A percentile compares a stretch with the other conserved stretches of the same genome.
These are phyloP conservation scores for Candida stauntonica DNA, from an alignment of 805 yeast species.

Conservation along the genomic window DNA sequence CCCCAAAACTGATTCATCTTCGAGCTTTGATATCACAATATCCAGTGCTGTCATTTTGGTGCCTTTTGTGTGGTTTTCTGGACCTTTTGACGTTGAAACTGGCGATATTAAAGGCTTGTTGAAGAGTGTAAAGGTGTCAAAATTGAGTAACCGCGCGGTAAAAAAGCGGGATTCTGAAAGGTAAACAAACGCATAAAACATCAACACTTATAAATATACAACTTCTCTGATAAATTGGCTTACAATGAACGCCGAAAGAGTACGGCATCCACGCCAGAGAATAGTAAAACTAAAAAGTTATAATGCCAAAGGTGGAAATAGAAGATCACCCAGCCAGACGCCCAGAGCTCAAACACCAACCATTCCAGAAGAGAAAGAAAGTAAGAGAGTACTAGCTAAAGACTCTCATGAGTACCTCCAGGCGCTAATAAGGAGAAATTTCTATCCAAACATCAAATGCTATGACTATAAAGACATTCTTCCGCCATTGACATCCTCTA, in stretches of 20 bases:
- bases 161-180: not conserved
- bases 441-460: constrained; percentile 22
- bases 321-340: constrained; percentile 10
- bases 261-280: constrained; percentile 12
- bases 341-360: not conserved
- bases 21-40: constrained; percentile 5
- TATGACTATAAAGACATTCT: constrained; percentile 24
- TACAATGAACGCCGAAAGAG: constrained; percentile 5
- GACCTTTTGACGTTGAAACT: too few species aligned
- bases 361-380: not conserved
- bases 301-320: constrained; percentile 1
- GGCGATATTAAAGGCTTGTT: too few species aligned
- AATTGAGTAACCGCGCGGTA: not conserved
- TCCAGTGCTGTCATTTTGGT: not conserved
- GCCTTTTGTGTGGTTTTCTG: too few species aligned
- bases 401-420: constrained; percentile 27
- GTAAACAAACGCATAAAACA: not conserved
- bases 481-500: constrained; percentile 37
- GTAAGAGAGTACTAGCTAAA: constrained; percentile 5
- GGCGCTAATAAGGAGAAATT: constrained; percentile 24
- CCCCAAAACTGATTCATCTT: constrained; percentile 21
- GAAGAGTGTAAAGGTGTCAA: too few species aligned
- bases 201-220: too few species aligned
- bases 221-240: too few species aligned
- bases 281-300: constrained; percentile 13